Conservation (phyloP, 257 asterid species). For the Nicotiana tomentosiformis region DNA sequence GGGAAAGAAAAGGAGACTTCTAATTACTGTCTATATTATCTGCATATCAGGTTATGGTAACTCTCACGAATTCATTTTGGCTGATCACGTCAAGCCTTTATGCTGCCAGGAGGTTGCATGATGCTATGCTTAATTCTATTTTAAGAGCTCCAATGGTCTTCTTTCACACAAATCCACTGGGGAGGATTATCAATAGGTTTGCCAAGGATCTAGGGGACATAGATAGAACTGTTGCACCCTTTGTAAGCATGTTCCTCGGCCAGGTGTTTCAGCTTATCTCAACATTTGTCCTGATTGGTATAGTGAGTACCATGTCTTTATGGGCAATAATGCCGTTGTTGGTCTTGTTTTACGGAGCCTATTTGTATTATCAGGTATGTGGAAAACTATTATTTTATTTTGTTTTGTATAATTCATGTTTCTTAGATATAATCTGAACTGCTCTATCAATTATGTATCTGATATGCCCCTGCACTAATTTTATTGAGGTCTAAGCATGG, state of each 20-base stretch:
- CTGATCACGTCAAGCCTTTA: slow-evolving; percentile 79
- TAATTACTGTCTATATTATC: neutral
- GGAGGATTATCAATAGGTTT: slow-evolving; percentile 90
- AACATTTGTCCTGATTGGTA: slow-evolving; percentile 88
- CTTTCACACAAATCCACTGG: slow-evolving; percentile 94
- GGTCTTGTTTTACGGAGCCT: slow-evolving; percentile 76
- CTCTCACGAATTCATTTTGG: slow-evolving; percentile 84
- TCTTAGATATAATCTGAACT: neutral
- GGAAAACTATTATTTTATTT: neutral
- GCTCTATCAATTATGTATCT: neutral
- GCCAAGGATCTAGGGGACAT: slow-evolving; percentile 92
- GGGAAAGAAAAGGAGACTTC: neutral
- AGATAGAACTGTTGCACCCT: slow-evolving; percentile 82
- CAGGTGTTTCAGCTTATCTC: slow-evolving; percentile 84
- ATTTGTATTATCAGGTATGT: slow-evolving; percentile 89
- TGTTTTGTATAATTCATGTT: neutral
- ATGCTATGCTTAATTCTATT: slow-evolving; percentile 67
- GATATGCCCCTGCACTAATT: neutral
- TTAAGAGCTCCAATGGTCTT: slow-evolving; percentile 98
- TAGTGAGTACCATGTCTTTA: slow-evolving; percentile 91
- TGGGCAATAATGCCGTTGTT: slow-evolving; percentile 98
- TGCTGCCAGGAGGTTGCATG: slow-evolving; percentile 81
- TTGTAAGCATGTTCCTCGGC: slow-evolving; percentile 67
- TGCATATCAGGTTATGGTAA: slow-evolving; percentile 61
- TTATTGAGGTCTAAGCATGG: neutral